Conservation (phyloP, 208 protist genomes). For the Vickermania ingenoplastis region DNA sequence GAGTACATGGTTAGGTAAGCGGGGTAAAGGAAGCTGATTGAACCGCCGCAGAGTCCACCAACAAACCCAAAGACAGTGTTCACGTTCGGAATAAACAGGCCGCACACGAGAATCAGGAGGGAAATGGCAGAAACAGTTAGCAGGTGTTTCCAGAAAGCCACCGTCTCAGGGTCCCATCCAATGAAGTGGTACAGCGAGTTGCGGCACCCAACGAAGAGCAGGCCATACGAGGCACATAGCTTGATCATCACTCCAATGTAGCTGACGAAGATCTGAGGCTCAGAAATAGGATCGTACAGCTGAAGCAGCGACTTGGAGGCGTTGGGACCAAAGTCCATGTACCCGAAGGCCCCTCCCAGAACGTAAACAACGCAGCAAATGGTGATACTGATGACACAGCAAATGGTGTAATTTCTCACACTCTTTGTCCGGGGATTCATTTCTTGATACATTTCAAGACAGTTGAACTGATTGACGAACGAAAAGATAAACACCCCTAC, state of each 20-base stretch:
- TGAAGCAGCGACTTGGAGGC: slow-evolving; percentile 16
- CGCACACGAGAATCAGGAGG: slow-evolving; percentile 33
- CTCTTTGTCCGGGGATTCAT: slow-evolving; percentile 22
- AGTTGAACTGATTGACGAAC: slow-evolving; percentile 23
- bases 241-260: slow-evolving; percentile 25
- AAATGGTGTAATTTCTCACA: slow-evolving; percentile 37
- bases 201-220: slow-evolving; percentile 8
- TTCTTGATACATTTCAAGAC: slow-evolving; percentile 25
- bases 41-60: slow-evolving; percentile 33
- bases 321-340: slow-evolving; percentile 14
- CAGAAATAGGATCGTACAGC: slow-evolving; percentile 13
- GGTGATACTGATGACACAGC: slow-evolving; percentile 6
- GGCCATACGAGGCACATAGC: slow-evolving; percentile 15
- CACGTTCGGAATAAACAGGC: slow-evolving; percentile 65
- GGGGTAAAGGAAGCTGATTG: slow-evolving; percentile 65
- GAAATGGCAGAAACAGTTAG: slow-evolving; percentile 15
- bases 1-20: slow-evolving; percentile 53
- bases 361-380: slow-evolving; percentile 16
- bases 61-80: slow-evolving; percentile 64
- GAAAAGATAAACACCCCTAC: slow-evolving; percentile 24
- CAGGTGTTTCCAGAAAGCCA: slow-evolving; percentile 45
- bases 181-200: slow-evolving; percentile 21
- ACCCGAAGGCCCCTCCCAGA: slow-evolving; percentile 23
- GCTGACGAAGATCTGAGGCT: slow-evolving; percentile 5
- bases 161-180: slow-evolving; percentile 26